Evolutionary conservation across 352 stramenopile genomes (phyloP).

Genomic region (Phytopythium chamaehyphon): DNA sequence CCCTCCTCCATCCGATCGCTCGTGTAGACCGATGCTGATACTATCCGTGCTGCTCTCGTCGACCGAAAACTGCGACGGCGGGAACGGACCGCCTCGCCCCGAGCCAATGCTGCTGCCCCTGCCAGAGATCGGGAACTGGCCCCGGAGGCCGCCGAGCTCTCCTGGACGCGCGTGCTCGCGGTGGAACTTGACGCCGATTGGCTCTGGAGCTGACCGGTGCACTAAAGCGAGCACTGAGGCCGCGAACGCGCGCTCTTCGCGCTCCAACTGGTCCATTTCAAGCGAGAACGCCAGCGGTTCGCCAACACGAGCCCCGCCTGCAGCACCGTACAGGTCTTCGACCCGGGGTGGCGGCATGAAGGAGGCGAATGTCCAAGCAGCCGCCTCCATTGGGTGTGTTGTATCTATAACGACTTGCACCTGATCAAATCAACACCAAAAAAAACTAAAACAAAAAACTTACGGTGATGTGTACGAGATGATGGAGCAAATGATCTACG

Average conservation of each 20-base stretch:
- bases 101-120: not conserved
- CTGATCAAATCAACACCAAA: not conserved
- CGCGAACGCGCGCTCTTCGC: conserved; percentile 51
- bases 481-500: no score
- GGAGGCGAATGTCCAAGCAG: conserved; percentile 22
- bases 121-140: no score
- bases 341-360: conserved; percentile 26
- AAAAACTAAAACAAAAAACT: no score
- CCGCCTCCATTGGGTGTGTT: conserved; percentile 1
- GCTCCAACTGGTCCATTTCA: conserved; percentile 53
- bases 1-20: conserved; percentile 1
- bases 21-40: conserved; percentile 4
- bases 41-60: conserved; percentile 3
- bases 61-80: conserved; percentile 6
- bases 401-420: not conserved
- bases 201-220: conserved; percentile 35
- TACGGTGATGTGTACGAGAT: no score
- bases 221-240: conserved; percentile 47
- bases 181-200: conserved; percentile 63
- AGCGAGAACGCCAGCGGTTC: conserved; percentile 38
- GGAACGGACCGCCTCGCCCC: conserved; percentile 5
- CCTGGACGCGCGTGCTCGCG: conserved; percentile 10
- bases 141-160: not conserved
- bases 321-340: conserved; percentile 58
- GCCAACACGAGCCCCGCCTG: conserved; percentile 32